phyloP scores from a whole-genome alignment of 2,329 filamentous ascomycete genomes.

The Aspergillus latus region DNA sequence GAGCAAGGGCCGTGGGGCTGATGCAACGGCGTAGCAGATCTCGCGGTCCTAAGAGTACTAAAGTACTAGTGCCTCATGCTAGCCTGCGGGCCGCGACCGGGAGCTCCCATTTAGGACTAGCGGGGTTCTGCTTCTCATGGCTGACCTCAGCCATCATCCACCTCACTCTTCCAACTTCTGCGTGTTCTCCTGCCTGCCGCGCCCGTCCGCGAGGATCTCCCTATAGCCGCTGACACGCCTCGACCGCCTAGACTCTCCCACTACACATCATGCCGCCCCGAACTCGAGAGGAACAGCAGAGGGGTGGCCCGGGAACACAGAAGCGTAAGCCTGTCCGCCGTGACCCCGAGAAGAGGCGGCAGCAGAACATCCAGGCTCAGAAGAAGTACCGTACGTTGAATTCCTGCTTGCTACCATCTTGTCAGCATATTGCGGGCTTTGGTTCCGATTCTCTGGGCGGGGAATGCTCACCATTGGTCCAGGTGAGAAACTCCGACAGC shows the following conservation, averaged over 20 bases:
- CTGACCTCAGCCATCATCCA: not conserved
- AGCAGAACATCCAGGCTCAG: constrained; percentile 26
- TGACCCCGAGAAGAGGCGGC: constrained; percentile 23
- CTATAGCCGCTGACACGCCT: no score
- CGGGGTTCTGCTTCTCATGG: not conserved
- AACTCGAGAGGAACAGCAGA: not conserved
- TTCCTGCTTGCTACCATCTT: not conserved
- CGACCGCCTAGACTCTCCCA: no score
- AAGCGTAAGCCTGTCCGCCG: constrained; percentile 25
- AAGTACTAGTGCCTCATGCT: no score
- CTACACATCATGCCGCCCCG: constrained; percentile 8
- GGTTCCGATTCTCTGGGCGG: not conserved
- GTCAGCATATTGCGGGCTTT: not conserved
- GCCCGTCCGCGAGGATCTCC: no score
- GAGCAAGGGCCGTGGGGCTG: no score
- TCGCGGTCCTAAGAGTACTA: no score
- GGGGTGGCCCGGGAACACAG: constrained; percentile 7
- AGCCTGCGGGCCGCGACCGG: no score
- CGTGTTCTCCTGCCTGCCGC: not conserved
- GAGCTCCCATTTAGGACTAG: no score
- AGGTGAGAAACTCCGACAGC: constrained; percentile 22
- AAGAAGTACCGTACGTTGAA: constrained; percentile 21
- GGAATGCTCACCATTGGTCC: constrained; percentile 1
- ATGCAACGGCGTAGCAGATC: no score
- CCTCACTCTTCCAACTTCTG: not conserved